Conservation (phyloP, 805 yeast species). For the Candida silvicultrix region DNA sequence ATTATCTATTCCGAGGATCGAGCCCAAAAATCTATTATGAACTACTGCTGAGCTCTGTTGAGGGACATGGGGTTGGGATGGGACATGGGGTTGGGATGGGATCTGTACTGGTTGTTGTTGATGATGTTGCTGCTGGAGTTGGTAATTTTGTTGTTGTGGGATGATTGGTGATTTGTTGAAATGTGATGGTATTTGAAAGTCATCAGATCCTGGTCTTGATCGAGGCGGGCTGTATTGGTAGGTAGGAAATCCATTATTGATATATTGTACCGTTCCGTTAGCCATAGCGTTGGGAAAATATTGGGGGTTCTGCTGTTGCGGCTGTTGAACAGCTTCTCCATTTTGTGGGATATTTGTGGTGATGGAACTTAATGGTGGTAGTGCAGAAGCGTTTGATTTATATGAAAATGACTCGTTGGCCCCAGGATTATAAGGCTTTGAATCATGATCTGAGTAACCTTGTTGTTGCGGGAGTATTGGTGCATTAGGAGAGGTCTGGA, state of each 20-base stretch:
- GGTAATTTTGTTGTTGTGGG: conserved; percentile 1
- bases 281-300: neutral
- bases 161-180: neutral
- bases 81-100: neutral
- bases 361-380: neutral
- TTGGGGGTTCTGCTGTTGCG: neutral
- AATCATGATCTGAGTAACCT: neutral
- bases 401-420: neutral
- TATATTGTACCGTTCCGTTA: neutral
- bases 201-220: neutral
- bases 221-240: neutral
- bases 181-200: neutral
- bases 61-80: neutral
- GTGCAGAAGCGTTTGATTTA: neutral
- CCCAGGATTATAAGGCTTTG: neutral
- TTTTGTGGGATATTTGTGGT: neutral
- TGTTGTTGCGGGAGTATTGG: neutral
- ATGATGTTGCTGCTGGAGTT: too few relatives aligned
- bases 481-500: neutral
- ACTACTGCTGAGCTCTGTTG: neutral
- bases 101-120: conserved; percentile 3
- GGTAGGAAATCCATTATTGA: too few relatives aligned
- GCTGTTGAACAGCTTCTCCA: neutral
- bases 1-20: neutral
- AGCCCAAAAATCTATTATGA: neutral